These are phyloP conservation scores for Mucor circinelloides DNA, from an alignment of 371 early-diverging fungal genomes.

Conservation along the genomic window DNA sequence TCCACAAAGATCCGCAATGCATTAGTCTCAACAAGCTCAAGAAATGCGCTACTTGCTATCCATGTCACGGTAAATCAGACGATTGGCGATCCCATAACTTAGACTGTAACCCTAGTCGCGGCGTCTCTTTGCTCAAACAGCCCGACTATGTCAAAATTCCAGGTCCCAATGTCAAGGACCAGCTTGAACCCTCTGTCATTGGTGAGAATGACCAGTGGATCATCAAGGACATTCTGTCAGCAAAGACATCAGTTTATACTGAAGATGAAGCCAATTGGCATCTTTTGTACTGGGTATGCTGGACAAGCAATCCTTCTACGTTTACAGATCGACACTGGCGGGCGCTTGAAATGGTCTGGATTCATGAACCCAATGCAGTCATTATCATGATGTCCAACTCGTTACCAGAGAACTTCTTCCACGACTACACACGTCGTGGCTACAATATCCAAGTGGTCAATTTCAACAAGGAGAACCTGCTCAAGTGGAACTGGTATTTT, in stretches of 20 bases:
- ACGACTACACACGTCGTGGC: conserved; percentile 56
- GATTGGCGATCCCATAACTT: conserved; percentile 58
- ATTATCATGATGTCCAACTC: conserved; percentile 66
- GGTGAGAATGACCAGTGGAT: conserved; percentile 64
- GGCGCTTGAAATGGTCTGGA: conserved; percentile 66
- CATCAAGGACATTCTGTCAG: conserved; percentile 53
- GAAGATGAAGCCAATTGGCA: conserved; percentile 62
- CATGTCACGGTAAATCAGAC: conserved; percentile 53
- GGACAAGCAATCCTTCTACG: conserved; percentile 64
- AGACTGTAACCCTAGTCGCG: conserved; percentile 55
- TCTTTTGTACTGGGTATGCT: conserved; percentile 66
- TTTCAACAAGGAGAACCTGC: conserved; percentile 58
- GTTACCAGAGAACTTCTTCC: conserved; percentile 55
- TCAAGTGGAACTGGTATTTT: conserved; percentile 66
- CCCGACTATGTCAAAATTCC: conserved; percentile 26
- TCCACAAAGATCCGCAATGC: conserved; percentile 35
- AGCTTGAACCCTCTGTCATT: conserved; percentile 33
- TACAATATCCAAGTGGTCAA: conserved; percentile 64
- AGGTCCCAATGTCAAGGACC: conserved; percentile 42
- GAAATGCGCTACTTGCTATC: conserved; percentile 60
- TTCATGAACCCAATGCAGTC: conserved; percentile 65
- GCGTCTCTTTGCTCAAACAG: conserved; percentile 41
- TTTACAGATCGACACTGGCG: conserved; percentile 67
- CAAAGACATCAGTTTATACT: conserved; percentile 59
- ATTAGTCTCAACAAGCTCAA: conserved; percentile 12